Evolutionary conservation across 2,329 filamentous ascomycete species (phyloP).

Genomic region (Diaporthe ampelina): DNA sequence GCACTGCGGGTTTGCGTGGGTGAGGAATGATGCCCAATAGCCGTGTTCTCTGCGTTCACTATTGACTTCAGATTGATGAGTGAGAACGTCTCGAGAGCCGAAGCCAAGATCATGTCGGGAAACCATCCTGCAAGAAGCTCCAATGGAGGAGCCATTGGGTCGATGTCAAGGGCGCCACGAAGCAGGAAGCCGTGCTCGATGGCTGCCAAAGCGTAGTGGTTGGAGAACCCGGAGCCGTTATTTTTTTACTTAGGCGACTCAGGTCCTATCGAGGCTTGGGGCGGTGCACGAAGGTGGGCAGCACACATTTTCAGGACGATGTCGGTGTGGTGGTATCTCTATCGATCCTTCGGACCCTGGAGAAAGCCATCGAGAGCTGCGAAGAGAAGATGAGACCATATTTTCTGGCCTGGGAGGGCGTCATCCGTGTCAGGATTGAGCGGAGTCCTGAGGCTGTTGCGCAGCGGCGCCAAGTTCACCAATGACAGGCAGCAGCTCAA

Average conservation of each 20-base stretch:
- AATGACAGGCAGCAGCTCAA: conserved; percentile 9
- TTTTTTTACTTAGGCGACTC: conserved; percentile 18
- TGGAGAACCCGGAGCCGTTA: conserved; percentile 25
- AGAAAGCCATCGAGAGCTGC: not conserved
- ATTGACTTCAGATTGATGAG: conserved; percentile 8
- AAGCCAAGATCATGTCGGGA: not conserved
- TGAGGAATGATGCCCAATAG: not conserved
- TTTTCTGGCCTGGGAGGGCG: conserved; percentile 2
- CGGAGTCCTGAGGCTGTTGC: conserved; percentile 19
- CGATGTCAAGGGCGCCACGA: conserved; percentile 44
- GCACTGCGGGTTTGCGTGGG: not conserved
- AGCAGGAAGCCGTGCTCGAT: conserved; percentile 39
- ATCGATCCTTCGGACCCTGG: conserved; percentile 18
- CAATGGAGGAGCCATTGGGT: conserved; percentile 36
- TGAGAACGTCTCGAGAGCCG: conserved; percentile 23
- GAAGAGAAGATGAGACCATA: conserved; percentile 12
- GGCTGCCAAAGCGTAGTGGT: not conserved
- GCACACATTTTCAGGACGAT: not conserved
- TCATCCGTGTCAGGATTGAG: conserved; percentile 19
- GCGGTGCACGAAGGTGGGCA: conserved; percentile 16
- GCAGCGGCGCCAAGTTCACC: conserved; percentile 16
- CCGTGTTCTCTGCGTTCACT: not conserved
- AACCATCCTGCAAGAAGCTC: not conserved
- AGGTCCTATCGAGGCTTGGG: conserved; percentile 31
- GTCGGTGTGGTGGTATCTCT: conserved; percentile 22